Base-by-base conservation (phyloP, 495 filamentous ascomycete genomes). In the Lophiostoma macrostomum region DNA sequence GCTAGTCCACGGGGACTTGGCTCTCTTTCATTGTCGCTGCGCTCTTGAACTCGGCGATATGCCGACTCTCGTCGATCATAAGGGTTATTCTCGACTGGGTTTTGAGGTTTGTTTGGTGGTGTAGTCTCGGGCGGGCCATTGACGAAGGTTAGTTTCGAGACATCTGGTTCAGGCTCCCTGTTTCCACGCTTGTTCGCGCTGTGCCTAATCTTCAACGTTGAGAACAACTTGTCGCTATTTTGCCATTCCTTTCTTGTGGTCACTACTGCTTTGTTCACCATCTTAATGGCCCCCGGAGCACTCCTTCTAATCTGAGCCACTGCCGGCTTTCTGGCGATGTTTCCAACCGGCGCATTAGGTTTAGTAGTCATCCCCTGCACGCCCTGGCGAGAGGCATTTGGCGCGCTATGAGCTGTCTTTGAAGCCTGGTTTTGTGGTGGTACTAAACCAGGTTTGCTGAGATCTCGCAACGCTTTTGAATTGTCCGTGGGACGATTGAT, bases 161-260 rank as follows among this genome's bases (percentile, higher is more conserved):
- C 25, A 23, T 62, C 58, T 16, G 58, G 58, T 8, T 23, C 38
- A 13, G 34, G 13, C 41, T 62, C 58, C 5, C 36, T 32, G 8
- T 43, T 31, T n/a, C 18, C 30, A 5, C 49, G 53, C 5, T 42
- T 12, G n/a, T 53, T 29, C 10, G 58, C 58, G n/a, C 18, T 45
- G 16, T 30, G 5, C 3, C 39, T 18, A 29, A 38, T 42, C 11
- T 53, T 31, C 14, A 50, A 7, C 13, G 49, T 62, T 11, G 11
- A 29, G 23, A 35, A 62, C 13, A 32, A 25, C 13, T 40, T 24
- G 28, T 23, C n/a, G 11, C 38, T 28, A 1, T 42, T 27, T 16
- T 30, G 34, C 46, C 47, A 48, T 18, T 12, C 31, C 22, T 19
- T 41, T 28, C 35, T 24, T 12, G n/a, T 39, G 5, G 28, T 19